Evolutionary conservation across 768 basidiomycete species (phyloP).

Genomic region (Pisolithus albus): DNA sequence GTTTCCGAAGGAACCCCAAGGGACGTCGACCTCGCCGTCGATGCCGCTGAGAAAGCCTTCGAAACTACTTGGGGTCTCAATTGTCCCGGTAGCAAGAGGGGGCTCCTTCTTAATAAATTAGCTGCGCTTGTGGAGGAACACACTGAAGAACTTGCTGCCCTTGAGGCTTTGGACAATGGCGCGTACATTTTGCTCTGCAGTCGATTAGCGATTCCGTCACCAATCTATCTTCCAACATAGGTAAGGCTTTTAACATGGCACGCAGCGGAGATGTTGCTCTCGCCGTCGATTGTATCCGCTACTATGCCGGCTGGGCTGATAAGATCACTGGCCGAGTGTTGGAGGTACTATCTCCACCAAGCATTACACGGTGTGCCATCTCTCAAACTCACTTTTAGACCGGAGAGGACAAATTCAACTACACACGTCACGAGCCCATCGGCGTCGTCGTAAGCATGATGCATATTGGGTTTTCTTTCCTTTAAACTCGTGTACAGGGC

Average conservation of each 20-base stretch:
- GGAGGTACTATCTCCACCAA: conserved; percentile 30
- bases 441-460: conserved; percentile 35
- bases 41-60: conserved; percentile 53
- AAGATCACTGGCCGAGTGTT: conserved; percentile 74
- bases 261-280: conserved; percentile 42
- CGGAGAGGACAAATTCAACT: conserved; percentile 31
- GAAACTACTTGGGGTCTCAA: conserved; percentile 68
- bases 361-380: not conserved
- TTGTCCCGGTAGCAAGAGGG: conserved; percentile 43
- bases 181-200: conserved; percentile 5
- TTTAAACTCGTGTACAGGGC: conserved; percentile 24
- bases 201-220: too few species aligned
- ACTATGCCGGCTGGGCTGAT: conserved; percentile 90
- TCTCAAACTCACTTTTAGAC: conserved; percentile 18
- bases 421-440: conserved; percentile 57
- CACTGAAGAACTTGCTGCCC: conserved; percentile 57
- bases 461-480: conserved; percentile 13
- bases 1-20: conserved; percentile 54
- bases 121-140: conserved; percentile 58
- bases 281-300: conserved; percentile 50
- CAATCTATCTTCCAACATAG: conserved; percentile 20
- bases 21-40: conserved; percentile 75
- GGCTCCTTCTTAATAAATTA: conserved; percentile 53
- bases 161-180: conserved; percentile 71
- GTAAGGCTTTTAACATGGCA: conserved; percentile 49